A percentile compares a stretch with the other conserved stretches of the same genome.
Conservation (phyloP, 202 grass and related monocot species). For the Cymbopogon flexuosus region DNA sequence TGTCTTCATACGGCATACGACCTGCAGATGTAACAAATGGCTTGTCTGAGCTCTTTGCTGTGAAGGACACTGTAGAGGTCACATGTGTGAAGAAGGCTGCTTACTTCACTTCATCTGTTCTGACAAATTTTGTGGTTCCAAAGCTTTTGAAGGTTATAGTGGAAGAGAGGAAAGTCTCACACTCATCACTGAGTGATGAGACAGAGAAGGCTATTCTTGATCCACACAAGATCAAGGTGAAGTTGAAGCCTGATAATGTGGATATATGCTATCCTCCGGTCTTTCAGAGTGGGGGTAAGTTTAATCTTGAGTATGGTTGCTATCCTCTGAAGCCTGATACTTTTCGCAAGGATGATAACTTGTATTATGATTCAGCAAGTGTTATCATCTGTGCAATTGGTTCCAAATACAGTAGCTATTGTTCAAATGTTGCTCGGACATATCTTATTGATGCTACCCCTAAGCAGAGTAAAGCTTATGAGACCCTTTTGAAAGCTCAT, state of each 20-base stretch:
- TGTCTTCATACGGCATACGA: slow-evolving; percentile 39
- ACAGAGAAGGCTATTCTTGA: slow-evolving; percentile 67
- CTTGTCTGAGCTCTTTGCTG: slow-evolving; percentile 57
- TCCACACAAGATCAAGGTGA: slow-evolving; percentile 66
- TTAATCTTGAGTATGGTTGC: too few relatives aligned
- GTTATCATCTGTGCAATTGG: slow-evolving; percentile 75
- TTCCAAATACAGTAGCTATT: slow-evolving; percentile 63
- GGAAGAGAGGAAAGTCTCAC: slow-evolving; percentile 65
- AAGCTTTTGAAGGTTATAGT: slow-evolving; percentile 65
- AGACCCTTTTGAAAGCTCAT: slow-evolving; percentile 65
- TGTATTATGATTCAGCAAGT: slow-evolving; percentile 68
- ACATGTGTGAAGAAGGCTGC: slow-evolving; percentile 63
- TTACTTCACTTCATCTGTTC: slow-evolving; percentile 58
- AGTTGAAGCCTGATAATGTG: slow-evolving; percentile 68
- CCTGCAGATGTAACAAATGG: slow-evolving; percentile 58
- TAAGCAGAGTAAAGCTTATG: slow-evolving; percentile 56
- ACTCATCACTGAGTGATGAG: slow-evolving; percentile 64
- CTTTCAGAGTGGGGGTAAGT: slow-evolving; percentile 76
- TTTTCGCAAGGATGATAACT: slow-evolving; percentile 55
- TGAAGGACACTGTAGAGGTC: slow-evolving; percentile 50
- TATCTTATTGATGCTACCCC: slow-evolving; percentile 62
- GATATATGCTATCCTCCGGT: slow-evolving; percentile 82
- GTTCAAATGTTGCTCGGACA: slow-evolving; percentile 68
- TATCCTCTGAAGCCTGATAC: slow-evolving; percentile 55
- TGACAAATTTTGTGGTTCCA: slow-evolving; percentile 77